Evolutionary conservation across 2,329 filamentous ascomycete species (phyloP).

Genomic region (Apiospora marii): DNA sequence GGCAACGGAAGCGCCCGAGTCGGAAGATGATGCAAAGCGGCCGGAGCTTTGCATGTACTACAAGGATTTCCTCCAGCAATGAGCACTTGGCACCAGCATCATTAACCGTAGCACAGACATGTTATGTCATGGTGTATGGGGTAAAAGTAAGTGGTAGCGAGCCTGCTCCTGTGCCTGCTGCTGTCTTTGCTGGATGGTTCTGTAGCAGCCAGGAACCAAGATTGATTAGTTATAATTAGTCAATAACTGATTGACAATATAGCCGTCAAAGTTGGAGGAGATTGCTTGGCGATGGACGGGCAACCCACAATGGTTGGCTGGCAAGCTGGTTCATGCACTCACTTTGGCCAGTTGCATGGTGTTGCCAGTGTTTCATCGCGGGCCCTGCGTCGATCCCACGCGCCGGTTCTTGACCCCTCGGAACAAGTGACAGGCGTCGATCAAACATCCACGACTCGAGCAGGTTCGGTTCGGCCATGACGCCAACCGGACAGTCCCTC

Average conservation of each 20-base stretch:
- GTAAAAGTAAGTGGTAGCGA: no score
- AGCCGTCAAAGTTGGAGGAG: no score
- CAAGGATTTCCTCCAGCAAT: background rate
- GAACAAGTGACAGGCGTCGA: background rate
- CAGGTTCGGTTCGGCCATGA: background rate
- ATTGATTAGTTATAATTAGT: no score
- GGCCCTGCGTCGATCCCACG: background rate
- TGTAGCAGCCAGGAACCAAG: no score
- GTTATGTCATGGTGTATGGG: no score
- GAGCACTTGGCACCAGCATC: background rate
- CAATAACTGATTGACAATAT: no score
- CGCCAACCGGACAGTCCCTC: background rate
- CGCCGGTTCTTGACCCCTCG: background rate
- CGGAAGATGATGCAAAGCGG: conserved; percentile 8
- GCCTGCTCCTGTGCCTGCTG: no score
- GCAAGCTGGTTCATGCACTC: background rate
- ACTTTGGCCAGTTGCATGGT: background rate
- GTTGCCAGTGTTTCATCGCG: conserved; percentile 14
- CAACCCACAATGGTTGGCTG: conserved; percentile 6
- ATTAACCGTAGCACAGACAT: background rate
- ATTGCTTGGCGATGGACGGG: background rate
- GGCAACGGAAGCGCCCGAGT: conserved; percentile 28
- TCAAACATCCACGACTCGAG: background rate
- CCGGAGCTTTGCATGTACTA: conserved; percentile 37
- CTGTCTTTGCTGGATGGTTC: background rate